Evolutionary conservation across 164 flowering plant species (phyloP), one percentile per base, ranked within the genome.

Genomic region (Nelumbo lutea): DNA sequence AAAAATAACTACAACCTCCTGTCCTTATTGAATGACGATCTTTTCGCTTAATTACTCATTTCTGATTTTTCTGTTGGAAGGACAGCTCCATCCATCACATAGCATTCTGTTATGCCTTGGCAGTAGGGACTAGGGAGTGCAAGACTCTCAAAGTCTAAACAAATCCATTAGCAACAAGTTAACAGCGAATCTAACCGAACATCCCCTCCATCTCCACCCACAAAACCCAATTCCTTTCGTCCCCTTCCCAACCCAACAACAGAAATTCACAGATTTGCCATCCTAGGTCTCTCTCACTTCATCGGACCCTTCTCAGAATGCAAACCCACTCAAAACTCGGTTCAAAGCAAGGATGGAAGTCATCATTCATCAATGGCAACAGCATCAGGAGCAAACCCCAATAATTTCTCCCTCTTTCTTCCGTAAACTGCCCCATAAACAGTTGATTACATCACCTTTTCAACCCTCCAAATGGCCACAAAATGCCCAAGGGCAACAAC

Each of bases 121-220:
- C 96, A 51, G 87, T 84, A n/a, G n/a, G n/a, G n/a, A n/a, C n/a
- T n/a, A 81, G 96, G 87, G 78, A 88, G 89, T 75, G 96, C 90
- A 66, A 88, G 88, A 59, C 76, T 85, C 39, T 80, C 85, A n/a
- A n/a, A n/a, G n/a, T n/a, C n/a, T n/a, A n/a, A 4, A 72, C 85
- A 15, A 73, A 55, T 56, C 73, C 70, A 50, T 44, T 72, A 40
- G 48, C 72, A 42, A 55, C 70, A 53, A 55, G n/a, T n/a, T n/a
- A n/a, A n/a, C n/a, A n/a, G n/a, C 71, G 42, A 66, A 46, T 6
- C 6, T 6, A 46, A 42, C 66, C 27, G 39, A 59, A 3, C 72
- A 61, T 51, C 41, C 66, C 62, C 67, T 74, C 61, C 73, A 67
- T 56, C 66, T 64, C 14, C 66, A 68, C 39, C 42, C 62, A 47